Percentiles rank a stretch among this genome's conserved stretches.
Conservation (phyloP, 2,329 filamentous ascomycete species). For the Aquanectria penicillioides region DNA sequence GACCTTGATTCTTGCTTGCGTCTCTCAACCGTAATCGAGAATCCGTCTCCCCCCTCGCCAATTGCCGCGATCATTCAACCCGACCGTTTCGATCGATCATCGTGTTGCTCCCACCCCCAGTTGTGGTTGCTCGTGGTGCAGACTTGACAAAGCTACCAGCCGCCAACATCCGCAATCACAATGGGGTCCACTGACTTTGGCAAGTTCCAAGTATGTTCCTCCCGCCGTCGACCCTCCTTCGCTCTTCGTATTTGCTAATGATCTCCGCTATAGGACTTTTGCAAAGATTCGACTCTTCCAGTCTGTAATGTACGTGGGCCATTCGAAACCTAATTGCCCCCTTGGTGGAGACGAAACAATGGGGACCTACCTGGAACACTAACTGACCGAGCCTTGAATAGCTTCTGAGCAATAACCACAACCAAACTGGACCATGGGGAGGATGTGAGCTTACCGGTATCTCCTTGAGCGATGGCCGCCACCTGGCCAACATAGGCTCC, state of each 20-base stretch:
- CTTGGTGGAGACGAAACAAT: constrained; percentile 32
- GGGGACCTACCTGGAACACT: constrained; percentile 19
- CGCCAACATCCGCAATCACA: constrained; percentile 45
- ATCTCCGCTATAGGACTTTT: constrained; percentile 71
- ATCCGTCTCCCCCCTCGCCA: constrained; percentile 17
- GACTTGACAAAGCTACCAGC: constrained; percentile 37
- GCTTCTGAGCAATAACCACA: constrained; percentile 67
- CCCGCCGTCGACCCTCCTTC: constrained; percentile 7
- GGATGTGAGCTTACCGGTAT: constrained; percentile 85
- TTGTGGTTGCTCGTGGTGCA: constrained; percentile 42
- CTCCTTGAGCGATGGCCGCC: constrained; percentile 68
- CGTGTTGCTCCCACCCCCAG: constrained; percentile 20
- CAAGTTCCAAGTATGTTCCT: constrained; percentile 63
- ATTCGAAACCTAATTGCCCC: constrained; percentile 16
- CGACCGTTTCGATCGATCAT: constrained; percentile 18
- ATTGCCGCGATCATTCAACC: constrained; percentile 21
- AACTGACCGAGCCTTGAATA: constrained; percentile 35
- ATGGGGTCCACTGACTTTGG: constrained; percentile 72
- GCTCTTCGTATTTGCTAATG: constrained; percentile 33
- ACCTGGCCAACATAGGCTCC: constrained; percentile 90
- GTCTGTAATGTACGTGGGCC: constrained; percentile 79
- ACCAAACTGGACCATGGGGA: constrained; percentile 68
- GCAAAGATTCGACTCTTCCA: constrained; percentile 83
- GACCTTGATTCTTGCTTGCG: neutral
- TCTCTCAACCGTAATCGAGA: neutral